Base-by-base conservation (phyloP, 495 filamentous ascomycete species). In the Diplogelasinospora grovesii region DNA sequence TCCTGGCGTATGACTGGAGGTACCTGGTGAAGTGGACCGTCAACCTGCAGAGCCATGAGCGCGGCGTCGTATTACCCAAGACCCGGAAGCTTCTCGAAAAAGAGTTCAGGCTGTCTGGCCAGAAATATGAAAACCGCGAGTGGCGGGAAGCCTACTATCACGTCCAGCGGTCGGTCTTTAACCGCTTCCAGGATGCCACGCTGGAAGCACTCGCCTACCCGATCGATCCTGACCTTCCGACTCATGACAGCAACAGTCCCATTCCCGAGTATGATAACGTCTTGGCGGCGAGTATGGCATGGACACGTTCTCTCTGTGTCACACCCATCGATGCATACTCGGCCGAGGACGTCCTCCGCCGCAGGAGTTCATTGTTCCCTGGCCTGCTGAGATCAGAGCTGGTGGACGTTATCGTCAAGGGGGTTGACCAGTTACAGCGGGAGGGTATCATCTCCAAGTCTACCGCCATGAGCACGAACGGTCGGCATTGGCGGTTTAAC, bases 1-100 rank as follows among this genome's bases (percentile, higher is more conserved):
- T 87, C 4, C 64, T 77, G 22, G 67, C 62, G 8, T 93, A 93
- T 50, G 81, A 95, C 53, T 93, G 92, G 86, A 66, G 71, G 21
- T 59, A 55, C 25, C 54, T 95, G 8, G 72, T 93, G 20, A 71
- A 82, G 9, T 98, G 92, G 92, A 54, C 63, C 4, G 57, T 57
- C 10, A 49, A 61, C 32, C 64, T 71, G 1, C 57, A 64, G 36
- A 53, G 57, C 11, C 43, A 51, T 15, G 59, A 60, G 38, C 60
- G 67, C 3, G 40, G 56, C 18, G 41, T 58, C 8, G n/a, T n/a
- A n/a, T 57, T 73, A 5, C 69, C 71, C 6, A 43, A 49, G 11
- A 52, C 65, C 0, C 53, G 69, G 5, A 33, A 54, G 9, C 43
- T 48, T 15, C 29, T 71, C 10, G 57, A 56, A 16, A 39, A 62